Evolutionary conservation across 148 eudicot genomes (phyloP), one percentile per base, ranked within the genome.

Genomic region (Chenopodium berlandieri): DNA sequence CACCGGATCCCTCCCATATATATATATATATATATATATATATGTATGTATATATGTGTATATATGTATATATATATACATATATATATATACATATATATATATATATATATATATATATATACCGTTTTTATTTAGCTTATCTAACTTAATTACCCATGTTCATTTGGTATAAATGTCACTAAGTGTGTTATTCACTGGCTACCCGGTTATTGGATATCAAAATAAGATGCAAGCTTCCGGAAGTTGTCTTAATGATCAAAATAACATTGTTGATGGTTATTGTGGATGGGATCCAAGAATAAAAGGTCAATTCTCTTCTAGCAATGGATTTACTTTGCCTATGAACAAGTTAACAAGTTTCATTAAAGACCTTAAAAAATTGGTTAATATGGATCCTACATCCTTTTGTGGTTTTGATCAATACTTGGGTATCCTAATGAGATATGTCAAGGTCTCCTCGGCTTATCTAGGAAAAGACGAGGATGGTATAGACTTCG

Each of bases 161-260:
- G 64, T 8, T 13, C 1, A 48, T 48, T 48, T 48, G 11, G 1
- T 48, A 48, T 48, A 12, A 12, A 37, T 37, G 5, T 37, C 44
- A 1, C 40, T 34, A 77, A 71, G 79, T 60, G 7, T 17, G 2
- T 20, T 34, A 22, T 77, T 77, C 79, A 77, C 79, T 7, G 79
- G 79, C 16, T 64, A 77, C 47, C 79, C 79, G 12, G 71, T 77
- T 1, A 77, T 77, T 37, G 79, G 79, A 77, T 77, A 77, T 44
- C 79, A 77, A 63, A 77, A 77, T 46, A 62, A 77, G 70, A 77
- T 77, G 50, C 79, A 77, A 22, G 23, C 79, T 3, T 77, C 79
- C 10, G 79, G 34, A 34, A 46, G 16, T 9, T 77, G 79, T 37
- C 71, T 77, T 62, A 48, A 23, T 30, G 50, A 34, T 11, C 12